phyloP scores from a whole-genome alignment of 1,284 basidiomycete genomes.

The Malassezia furfur region DNA sequence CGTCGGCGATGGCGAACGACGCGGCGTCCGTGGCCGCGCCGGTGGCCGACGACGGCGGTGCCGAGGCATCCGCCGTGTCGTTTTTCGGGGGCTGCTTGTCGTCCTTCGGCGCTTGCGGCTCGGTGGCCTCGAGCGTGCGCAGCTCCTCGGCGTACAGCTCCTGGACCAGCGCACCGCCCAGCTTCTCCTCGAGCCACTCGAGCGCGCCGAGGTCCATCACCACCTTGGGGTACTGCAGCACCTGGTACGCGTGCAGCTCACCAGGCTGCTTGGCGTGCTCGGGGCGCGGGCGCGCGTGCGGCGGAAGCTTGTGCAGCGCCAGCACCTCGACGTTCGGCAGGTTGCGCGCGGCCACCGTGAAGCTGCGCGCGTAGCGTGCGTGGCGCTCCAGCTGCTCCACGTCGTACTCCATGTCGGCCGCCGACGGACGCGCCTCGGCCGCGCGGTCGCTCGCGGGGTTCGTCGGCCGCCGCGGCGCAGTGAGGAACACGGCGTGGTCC shows the following conservation, averaged over 20 bases:
- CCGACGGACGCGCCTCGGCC: conserved; percentile 24
- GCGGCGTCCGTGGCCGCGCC: background rate
- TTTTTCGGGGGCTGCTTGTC: background rate
- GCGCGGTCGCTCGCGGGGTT: conserved; percentile 12
- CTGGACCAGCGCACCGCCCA: conserved; percentile 42
- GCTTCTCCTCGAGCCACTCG: conserved; percentile 47
- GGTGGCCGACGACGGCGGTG: background rate
- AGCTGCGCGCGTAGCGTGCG: conserved; percentile 27
- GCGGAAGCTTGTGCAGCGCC: conserved; percentile 33
- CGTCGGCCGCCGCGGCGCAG: conserved; percentile 35
- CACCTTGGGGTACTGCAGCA: conserved; percentile 34
- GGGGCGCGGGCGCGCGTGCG: conserved; percentile 25
- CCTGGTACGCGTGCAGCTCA: conserved; percentile 46
- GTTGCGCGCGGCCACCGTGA: conserved; percentile 33
- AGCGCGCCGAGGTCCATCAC: conserved; percentile 46
- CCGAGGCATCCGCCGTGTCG: background rate
- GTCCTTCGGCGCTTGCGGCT: background rate
- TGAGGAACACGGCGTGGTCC: conserved; percentile 40
- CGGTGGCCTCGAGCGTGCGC: background rate
- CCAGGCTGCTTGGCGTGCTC: conserved; percentile 42
- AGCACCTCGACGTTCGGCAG: conserved; percentile 36
- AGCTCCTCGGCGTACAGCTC: conserved; percentile 17
- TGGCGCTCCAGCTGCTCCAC: conserved; percentile 30
- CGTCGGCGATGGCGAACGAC: background rate
- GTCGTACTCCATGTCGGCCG: conserved; percentile 35